Percentiles rank a stretch among this genome's conserved stretches.
Conservation (phyloP, 2,329 filamentous ascomycete species). For the Xylaria sp. region DNA sequence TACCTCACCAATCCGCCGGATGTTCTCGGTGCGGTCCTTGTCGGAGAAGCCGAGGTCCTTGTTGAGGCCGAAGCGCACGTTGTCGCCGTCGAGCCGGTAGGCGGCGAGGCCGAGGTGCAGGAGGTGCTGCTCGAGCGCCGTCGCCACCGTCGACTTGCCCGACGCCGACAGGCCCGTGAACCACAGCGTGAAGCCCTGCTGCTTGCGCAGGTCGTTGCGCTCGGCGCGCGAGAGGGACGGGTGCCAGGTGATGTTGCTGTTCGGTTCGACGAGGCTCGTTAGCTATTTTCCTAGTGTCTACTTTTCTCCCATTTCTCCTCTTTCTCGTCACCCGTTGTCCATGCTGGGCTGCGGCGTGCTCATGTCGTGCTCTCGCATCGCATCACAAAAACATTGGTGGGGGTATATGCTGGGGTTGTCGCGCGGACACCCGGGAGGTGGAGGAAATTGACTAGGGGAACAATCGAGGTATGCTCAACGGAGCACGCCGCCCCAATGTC, state of each 20-base stretch:
- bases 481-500: background rate
- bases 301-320: background rate
- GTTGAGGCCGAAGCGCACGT: slow-evolving; percentile 97
- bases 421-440: background rate
- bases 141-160: slow-evolving; percentile 96
- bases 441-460: background rate
- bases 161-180: slow-evolving; percentile 95
- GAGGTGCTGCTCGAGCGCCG: slow-evolving; percentile 94
- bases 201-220: slow-evolving; percentile 76
- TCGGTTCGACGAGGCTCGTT: background rate
- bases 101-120: slow-evolving; percentile 81
- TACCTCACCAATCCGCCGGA: slow-evolving; percentile 88
- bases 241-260: slow-evolving; percentile 91
- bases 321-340: background rate
- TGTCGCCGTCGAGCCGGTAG: slow-evolving; percentile 97
- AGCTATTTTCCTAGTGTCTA: background rate
- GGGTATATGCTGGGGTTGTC: background rate
- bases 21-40: slow-evolving; percentile 95
- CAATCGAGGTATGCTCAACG: background rate
- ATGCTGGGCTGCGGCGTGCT: background rate
- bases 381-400: background rate
- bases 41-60: slow-evolving; percentile 96
- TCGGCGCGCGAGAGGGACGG: slow-evolving; percentile 78
- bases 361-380: background rate
- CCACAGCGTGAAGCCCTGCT: slow-evolving; percentile 95